A percentile compares a stretch with the other conserved stretches of the same genome.
phyloP scores from a whole-genome alignment of 2,329 filamentous ascomycete genomes.

The Endothia cerciana region DNA sequence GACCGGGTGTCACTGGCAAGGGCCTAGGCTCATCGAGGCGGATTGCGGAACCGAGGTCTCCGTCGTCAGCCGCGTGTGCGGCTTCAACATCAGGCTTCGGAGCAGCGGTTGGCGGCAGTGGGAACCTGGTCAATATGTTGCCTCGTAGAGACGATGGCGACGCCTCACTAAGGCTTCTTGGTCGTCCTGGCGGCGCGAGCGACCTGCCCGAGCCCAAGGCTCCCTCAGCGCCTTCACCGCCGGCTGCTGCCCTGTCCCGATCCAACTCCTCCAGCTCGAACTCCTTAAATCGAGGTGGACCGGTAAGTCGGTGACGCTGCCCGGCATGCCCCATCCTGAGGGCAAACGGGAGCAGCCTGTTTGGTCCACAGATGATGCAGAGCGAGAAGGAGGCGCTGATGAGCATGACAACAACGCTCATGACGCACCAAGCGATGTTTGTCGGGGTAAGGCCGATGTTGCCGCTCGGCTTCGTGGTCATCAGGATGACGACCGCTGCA shows the following conservation, averaged over 20 bases:
- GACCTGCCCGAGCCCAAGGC: neutral
- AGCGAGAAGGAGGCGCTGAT: neutral
- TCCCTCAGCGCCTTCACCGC: neutral
- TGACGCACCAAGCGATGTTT: neutral
- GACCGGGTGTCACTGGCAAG: neutral
- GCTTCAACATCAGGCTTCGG: neutral
- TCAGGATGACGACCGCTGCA: neutral
- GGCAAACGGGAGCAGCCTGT: neutral
- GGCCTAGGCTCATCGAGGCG: neutral
- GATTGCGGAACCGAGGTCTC: neutral
- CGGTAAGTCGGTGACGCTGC: neutral
- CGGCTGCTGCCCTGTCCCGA: neutral
- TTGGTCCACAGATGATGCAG: neutral
- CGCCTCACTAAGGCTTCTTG: neutral
- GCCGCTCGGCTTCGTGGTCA: neutral
- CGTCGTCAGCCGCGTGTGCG: neutral
- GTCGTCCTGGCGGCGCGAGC: neutral
- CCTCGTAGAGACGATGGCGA: neutral
- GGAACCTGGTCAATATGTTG: neutral
- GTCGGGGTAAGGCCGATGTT: neutral
- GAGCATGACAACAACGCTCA: neutral
- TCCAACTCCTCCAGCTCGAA: conserved; percentile 8
- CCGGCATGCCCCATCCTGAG: neutral
- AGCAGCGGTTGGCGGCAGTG: neutral
- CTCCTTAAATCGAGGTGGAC: conserved; percentile 10